phyloP scores from a whole-genome alignment of 2,329 filamentous ascomycete species.

The Aspergillus sp. region DNA sequence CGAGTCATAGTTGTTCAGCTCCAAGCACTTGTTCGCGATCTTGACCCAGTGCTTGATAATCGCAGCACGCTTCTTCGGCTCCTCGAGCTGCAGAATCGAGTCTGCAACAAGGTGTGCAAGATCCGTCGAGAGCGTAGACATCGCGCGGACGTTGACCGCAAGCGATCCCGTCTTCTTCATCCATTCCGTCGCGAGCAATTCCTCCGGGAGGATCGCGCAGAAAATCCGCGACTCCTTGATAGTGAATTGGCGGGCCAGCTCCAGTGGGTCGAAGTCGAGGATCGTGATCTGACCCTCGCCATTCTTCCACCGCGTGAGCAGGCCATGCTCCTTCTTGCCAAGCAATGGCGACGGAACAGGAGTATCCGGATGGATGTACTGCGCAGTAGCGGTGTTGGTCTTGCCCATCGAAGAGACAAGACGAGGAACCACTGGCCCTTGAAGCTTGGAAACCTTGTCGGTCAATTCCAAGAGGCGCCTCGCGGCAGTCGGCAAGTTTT shows the following conservation, averaged over 20 bases:
- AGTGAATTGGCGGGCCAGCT: conserved; percentile 88
- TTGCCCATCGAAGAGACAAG: conserved; percentile 85
- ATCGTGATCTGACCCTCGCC: conserved; percentile 71
- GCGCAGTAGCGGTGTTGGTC: conserved; percentile 71
- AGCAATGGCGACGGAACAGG: conserved; percentile 69
- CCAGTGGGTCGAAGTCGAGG: conserved; percentile 85
- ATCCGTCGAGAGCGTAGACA: conserved; percentile 90
- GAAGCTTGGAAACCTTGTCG: conserved; percentile 71
- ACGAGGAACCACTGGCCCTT: conserved; percentile 76
- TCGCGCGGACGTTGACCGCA: conserved; percentile 86
- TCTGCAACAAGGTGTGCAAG: conserved; percentile 90
- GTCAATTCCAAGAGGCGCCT: conserved; percentile 77
- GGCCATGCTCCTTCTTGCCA: conserved; percentile 71
- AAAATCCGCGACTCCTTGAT: conserved; percentile 90
- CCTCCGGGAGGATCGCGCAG: conserved; percentile 86
- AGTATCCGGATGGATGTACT: conserved; percentile 69
- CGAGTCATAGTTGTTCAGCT: conserved; percentile 93
- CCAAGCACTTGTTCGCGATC: conserved; percentile 79
- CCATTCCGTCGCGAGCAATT: conserved; percentile 89
- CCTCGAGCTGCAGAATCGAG: conserved; percentile 82
- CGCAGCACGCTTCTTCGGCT: conserved; percentile 85
- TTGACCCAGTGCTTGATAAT: conserved; percentile 99
- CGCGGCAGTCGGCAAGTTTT: conserved; percentile 72
- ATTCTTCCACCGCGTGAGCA: conserved; percentile 71
- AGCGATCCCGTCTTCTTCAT: conserved; percentile 79